Base-by-base conservation (phyloP, 2,329 filamentous ascomycete species). In the Aspergillus pseudonomiae region DNA sequence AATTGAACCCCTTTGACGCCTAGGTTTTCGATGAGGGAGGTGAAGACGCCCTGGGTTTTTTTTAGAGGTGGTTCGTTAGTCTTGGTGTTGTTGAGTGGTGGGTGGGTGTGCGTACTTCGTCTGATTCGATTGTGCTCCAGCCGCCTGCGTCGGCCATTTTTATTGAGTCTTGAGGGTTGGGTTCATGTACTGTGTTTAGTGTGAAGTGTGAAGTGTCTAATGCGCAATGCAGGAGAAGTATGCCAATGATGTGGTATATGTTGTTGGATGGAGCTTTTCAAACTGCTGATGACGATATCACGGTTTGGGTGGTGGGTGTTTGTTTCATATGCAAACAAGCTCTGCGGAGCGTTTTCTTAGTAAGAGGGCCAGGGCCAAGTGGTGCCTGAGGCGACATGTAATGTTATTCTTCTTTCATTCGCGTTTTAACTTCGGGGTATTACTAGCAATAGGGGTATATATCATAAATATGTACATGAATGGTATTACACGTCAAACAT, bases 41-140 rank as follows among this genome's bases (percentile, higher is more conserved):
- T 99, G 82, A 99, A 99, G 76, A 99, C 94, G 74, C 95, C 95
- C 94, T 34, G 26, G 3, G 26, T 28, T 39, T 64, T 53, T 16
- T 63, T 60, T 65, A 63, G 52, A 46, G 67, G 71, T 61, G 73
- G 67, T 62, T 61, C 58, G 24, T 30, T 57, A 55, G 34, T n/a
- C 16, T 62, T 32, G 54, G 36, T 3, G 55, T 45, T 9, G 45
- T 59, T 34, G 62, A 32, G 59, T 28, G 56, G 50, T 43, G 14
- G 21, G 62, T 65, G 57, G 58, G 39, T 61, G 63, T 65, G 82
- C 87, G 71, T 86, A 96, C 94, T 79, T 94, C 94, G 83, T 98
- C 94, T 67, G 92, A 96, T 81, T 98, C 94, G 76, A 98, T 97
- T 45, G 94, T 98, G 80, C 96, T 97, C 94, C 94, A 98, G 67